Evolutionary conservation across 1,139 yeast genomes (phyloP).

Genomic region (Fermentozyma sake): DNA sequence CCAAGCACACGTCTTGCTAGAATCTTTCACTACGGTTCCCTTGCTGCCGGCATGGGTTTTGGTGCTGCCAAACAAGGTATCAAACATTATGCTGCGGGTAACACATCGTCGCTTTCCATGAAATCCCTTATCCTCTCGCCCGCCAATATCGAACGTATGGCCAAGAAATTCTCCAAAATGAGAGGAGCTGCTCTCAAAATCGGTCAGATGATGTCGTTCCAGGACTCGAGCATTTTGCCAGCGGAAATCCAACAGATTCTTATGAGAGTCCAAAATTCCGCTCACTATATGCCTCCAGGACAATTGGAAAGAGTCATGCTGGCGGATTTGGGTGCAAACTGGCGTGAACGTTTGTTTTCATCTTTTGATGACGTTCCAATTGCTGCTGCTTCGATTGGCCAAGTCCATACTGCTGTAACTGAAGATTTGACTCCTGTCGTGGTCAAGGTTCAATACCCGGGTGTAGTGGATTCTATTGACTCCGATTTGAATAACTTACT

Average conservation of each 20-base stretch:
- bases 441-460: conserved; percentile 97
- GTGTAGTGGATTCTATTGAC: conserved; percentile 92
- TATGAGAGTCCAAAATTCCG: conserved; percentile 84
- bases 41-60: conserved; percentile 88
- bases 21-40: conserved; percentile 84
- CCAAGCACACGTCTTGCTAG: conserved; percentile 86
- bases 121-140: conserved; percentile 70
- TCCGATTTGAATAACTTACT: conserved; percentile 85
- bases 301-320: conserved; percentile 79
- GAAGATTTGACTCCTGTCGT: conserved; percentile 67
- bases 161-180: conserved; percentile 85
- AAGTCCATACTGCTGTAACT: conserved; percentile 83
- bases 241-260: conserved; percentile 77
- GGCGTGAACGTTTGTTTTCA: conserved; percentile 68
- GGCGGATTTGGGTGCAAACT: conserved; percentile 67
- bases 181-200: conserved; percentile 96
- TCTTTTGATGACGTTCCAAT: conserved; percentile 84
- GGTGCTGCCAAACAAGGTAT: conserved; percentile 82
- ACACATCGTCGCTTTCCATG: conserved; percentile 41
- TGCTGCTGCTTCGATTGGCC: conserved; percentile 98
- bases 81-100: conserved; percentile 55
- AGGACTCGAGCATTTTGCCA: conserved; percentile 81
- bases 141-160: conserved; percentile 80
- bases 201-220: conserved; percentile 94
- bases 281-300: conserved; percentile 93